Base-by-base conservation (phyloP, 2,329 filamentous ascomycete species). In the Diaporthe sp. region DNA sequence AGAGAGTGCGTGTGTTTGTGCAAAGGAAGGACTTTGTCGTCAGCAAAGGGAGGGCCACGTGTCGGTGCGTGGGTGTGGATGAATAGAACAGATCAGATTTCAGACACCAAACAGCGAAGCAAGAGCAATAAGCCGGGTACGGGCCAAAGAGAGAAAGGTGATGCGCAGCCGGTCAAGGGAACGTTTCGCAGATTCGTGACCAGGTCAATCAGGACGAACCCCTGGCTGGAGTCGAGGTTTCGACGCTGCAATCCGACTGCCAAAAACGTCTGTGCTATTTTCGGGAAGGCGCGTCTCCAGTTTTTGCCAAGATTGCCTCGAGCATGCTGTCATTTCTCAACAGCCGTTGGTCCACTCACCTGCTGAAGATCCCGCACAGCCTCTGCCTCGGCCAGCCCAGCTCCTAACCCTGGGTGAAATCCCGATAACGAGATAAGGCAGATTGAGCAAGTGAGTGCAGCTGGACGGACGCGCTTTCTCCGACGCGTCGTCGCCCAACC, bases 121-220 rank as follows among this genome's bases (percentile, higher is more conserved):
- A 30, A 17, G 25, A 64, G 33, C 33, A 47, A n/a, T n/a, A n/a
- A 50, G 13, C 19, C 45, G 30, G 35, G 33, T 45, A 45, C 50
- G 35, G 15, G 17, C 42, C 50, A 22, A 73, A n/a, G 25, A 38
- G 35, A 50, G 60, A 50, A 72, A 52, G 40, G 60, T 19, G 70
- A 75, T 69, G 73, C 58, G 42, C 61, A 22, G 28, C 45, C 61
- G 50, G 55, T 52, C 57, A 25, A 28, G 67, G 33, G 22, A 42
- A 25, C 25, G 72, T 74, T 71, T 71, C 72, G 72, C 57, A 61
- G 28, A 33, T 54, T 70, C 61, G 61, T 73, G 60, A 64, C 6
- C 40, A 67, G 15, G 19, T 40, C 64, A 40, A 68, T 68, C 64
- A 68, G 47, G 64, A 68, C 17, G 64, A 68, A 54, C 64, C 64